Base-by-base conservation (phyloP, 2,329 filamentous ascomycete genomes). In the Talaromyces rugulosus region DNA sequence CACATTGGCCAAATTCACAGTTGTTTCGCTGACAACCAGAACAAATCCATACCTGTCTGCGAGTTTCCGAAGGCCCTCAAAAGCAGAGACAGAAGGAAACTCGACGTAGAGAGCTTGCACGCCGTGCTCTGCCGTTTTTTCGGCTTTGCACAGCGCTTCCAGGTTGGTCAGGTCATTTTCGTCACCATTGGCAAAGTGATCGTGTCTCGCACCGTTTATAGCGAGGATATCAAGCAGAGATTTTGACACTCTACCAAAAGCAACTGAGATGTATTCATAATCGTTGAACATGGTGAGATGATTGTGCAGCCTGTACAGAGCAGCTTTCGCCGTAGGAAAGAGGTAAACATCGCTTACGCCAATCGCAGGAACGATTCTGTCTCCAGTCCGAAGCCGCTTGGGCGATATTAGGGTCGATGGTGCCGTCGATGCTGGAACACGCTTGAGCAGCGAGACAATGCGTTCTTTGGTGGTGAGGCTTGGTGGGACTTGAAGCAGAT, bases 21-120 rank as follows among this genome's bases (percentile, higher is more conserved):
- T 67, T 0, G 75, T 77, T 9, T 78, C 76, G 61, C 78, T 75
- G 42, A 75, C 64, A 6, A 74, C 62, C 7, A 79, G 65, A 5
- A 72, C 14, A 36, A 70, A 69, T 18, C 61, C 62, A 57, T 75
- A 72, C 33, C 68, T 56, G 27, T 75, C 69, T 4, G 82, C 82
- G 42, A 83, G 66, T 16, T 63, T 62, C 8, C 77, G 70, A 42
- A 83, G 65, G 33, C 71, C n/a, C 14, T 53, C 27, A n/a, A 31
- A n/a, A n/a, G 27, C 16, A 31, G 50, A 53, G 9, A 27, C 50
- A 30, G 27, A 56, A 18, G n/a, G 2, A 23, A 56, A 27, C 31
- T 56, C 54, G 36, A 36, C 54, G 27, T 40, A 56, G 5, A 56
- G 8, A 56, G 54, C 54, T n/a, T 56, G 54, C 12, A 56, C 33